Evolutionary conservation across 2,329 filamentous ascomycete genomes (phyloP).

Genomic region (Xylariomycetidae sp.): DNA sequence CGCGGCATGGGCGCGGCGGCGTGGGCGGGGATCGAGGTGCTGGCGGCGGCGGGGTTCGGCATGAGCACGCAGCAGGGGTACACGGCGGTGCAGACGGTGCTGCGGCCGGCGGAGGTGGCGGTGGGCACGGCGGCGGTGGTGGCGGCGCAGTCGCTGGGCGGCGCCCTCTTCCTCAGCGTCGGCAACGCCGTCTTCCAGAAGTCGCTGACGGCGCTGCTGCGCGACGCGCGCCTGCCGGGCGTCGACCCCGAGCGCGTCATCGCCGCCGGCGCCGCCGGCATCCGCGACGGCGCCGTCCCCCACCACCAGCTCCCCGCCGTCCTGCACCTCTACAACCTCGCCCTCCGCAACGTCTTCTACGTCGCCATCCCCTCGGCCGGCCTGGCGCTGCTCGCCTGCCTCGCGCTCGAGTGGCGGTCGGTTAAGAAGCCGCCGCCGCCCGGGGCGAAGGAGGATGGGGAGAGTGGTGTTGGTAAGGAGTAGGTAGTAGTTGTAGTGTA

Average conservation of each 20-base stretch:
- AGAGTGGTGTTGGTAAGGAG: constrained; percentile 7
- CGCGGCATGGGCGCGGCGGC: constrained; percentile 25
- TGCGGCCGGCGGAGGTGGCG: constrained; percentile 32
- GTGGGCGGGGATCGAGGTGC: constrained; percentile 30
- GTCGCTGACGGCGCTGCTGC: constrained; percentile 19
- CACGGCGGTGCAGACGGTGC: constrained; percentile 34
- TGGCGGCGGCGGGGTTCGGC: constrained; percentile 31
- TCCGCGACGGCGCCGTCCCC: constrained; percentile 17
- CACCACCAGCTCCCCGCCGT: constrained; percentile 10
- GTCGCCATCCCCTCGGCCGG: constrained; percentile 16
- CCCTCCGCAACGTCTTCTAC: constrained; percentile 16
- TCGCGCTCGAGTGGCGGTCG: constrained; percentile 19
- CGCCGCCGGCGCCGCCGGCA: constrained; percentile 17
- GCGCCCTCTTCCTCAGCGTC: constrained; percentile 40
- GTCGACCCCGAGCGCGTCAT: constrained; percentile 14
- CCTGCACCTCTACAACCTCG: constrained; percentile 11
- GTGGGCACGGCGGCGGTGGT: constrained; percentile 37
- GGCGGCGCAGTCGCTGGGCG: constrained; percentile 36
- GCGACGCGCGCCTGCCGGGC: constrained; percentile 9
- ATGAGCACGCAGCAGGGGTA: constrained; percentile 34
- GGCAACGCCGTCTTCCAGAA: constrained; percentile 37
- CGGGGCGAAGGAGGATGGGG: not conserved
- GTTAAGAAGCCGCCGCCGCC: constrained; percentile 12
- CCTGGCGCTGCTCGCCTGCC: constrained; percentile 15
- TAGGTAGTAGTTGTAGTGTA: not conserved